These are phyloP conservation scores for Filobasidium wieringae DNA, from an alignment of 768 basidiomycete genomes.

Conservation along the genomic window DNA sequence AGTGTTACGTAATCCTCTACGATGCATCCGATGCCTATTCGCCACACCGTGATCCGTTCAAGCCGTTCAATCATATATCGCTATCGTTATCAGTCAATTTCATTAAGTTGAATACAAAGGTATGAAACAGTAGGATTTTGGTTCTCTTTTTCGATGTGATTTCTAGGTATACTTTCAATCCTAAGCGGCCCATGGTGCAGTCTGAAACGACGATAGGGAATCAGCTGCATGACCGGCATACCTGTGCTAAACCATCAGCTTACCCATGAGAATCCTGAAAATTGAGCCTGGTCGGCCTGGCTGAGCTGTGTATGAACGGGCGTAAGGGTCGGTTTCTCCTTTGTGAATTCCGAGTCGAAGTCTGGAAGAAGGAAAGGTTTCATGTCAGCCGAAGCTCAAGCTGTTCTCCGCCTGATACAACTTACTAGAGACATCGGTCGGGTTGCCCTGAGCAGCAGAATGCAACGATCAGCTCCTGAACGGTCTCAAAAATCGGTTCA, in stretches of 20 bases:
- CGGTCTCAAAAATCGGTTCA: no score
- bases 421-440: constrained; percentile 19
- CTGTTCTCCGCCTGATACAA: background rate
- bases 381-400: constrained; percentile 14
- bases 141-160: no score
- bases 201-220: background rate
- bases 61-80: no score
- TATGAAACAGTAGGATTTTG: no score
- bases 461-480: background rate
- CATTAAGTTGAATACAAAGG: no score
- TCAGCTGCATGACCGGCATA: background rate
- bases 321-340: constrained; percentile 90
- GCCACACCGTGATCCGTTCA: no score
- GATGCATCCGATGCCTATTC: no score
- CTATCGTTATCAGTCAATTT: no score
- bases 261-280: constrained; percentile 89
- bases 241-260: constrained; percentile 1
- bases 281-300: constrained; percentile 80
- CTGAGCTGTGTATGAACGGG: constrained; percentile 92
- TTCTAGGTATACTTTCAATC: no score
- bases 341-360: constrained; percentile 95
- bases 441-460: constrained; percentile 12
- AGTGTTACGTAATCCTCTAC: no score
- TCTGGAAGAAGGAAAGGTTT: constrained; percentile 36
- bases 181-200: constrained; percentile 11